Evolutionary conservation across 2,329 filamentous ascomycete genomes (phyloP).

Genomic region (Coleophoma cylindrospora): DNA sequence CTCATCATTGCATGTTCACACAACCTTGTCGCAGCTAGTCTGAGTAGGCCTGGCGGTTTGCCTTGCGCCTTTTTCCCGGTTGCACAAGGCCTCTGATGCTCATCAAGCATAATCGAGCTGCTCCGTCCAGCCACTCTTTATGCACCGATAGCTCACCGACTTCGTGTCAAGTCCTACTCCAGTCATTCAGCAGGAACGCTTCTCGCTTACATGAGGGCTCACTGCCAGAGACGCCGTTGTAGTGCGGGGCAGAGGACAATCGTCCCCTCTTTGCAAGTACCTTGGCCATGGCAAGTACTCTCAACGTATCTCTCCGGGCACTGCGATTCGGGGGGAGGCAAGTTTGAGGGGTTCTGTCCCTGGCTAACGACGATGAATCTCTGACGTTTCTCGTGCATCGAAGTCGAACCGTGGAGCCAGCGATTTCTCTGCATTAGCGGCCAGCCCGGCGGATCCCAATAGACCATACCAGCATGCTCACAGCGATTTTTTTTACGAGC

Average conservation of each 20-base stretch:
- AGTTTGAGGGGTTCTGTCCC: slow-evolving; percentile 18
- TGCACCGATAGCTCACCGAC: slow-evolving; percentile 29
- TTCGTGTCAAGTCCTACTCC: slow-evolving; percentile 31
- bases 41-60: slow-evolving; percentile 19
- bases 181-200: slow-evolving; percentile 25
- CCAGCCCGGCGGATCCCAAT: slow-evolving; percentile 23
- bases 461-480: slow-evolving; percentile 3
- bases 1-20: slow-evolving; percentile 69
- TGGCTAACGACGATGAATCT: slow-evolving; percentile 15
- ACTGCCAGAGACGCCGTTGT: slow-evolving; percentile 20
- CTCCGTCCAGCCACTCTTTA: slow-evolving; percentile 25
- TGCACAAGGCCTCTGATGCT: slow-evolving; percentile 4
- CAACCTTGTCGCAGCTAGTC: slow-evolving; percentile 28
- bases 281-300: slow-evolving; percentile 16
- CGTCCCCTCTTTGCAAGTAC: slow-evolving; percentile 8
- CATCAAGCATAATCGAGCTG: slow-evolving; percentile 8
- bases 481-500: slow-evolving; percentile 2
- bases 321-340: slow-evolving; percentile 10
- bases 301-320: neutral
- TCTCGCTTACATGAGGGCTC: slow-evolving; percentile 13
- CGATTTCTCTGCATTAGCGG: slow-evolving; percentile 26
- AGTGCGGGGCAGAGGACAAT: slow-evolving; percentile 24
- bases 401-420: slow-evolving; percentile 16
- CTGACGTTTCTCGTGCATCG: slow-evolving; percentile 23
- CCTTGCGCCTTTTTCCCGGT: slow-evolving; percentile 21